phyloP scores from a whole-genome alignment of 345 rosid species.

The Schrenkiella parvula region DNA sequence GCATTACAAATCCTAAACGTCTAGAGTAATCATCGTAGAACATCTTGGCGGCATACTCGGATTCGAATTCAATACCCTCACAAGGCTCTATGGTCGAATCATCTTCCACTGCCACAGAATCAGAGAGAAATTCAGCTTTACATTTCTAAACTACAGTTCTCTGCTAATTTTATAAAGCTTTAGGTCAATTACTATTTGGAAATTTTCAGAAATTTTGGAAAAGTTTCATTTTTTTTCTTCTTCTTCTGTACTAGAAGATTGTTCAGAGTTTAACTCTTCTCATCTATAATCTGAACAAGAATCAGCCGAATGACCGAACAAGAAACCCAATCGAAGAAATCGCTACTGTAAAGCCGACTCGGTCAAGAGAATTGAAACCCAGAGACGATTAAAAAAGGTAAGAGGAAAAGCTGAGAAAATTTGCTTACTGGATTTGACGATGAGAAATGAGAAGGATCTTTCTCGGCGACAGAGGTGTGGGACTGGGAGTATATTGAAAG shows the following conservation, averaged over 20 bases:
- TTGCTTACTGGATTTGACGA: conserved; percentile 31
- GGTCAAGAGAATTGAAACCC: not conserved
- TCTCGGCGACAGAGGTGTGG: conserved; percentile 1
- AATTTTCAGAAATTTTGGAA: not conserved
- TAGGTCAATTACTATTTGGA: no score
- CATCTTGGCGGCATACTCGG: conserved; percentile 83
- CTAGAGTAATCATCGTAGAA: conserved; percentile 86
- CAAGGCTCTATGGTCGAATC: conserved; percentile 50
- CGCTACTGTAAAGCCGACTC: not conserved
- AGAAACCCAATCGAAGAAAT: not conserved
- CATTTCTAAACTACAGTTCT: no score
- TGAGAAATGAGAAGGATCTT: conserved; percentile 14
- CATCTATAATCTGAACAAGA: not conserved
- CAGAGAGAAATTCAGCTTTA: not conserved
- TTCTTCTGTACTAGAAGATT: no score
- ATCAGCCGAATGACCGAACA: not conserved
- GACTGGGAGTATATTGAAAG: not conserved
- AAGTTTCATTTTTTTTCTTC: not conserved
- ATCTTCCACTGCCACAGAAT: conserved; percentile 50
- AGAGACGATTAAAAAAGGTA: not conserved
- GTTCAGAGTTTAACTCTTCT: not conserved
- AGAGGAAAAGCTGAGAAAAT: conserved; percentile 4
- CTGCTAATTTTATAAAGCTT: no score
- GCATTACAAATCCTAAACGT: conserved; percentile 80
- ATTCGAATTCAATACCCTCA: conserved; percentile 83